phyloP scores from a whole-genome alignment of 208 protist genomes.

The Trypanosoma platydactyli region DNA sequence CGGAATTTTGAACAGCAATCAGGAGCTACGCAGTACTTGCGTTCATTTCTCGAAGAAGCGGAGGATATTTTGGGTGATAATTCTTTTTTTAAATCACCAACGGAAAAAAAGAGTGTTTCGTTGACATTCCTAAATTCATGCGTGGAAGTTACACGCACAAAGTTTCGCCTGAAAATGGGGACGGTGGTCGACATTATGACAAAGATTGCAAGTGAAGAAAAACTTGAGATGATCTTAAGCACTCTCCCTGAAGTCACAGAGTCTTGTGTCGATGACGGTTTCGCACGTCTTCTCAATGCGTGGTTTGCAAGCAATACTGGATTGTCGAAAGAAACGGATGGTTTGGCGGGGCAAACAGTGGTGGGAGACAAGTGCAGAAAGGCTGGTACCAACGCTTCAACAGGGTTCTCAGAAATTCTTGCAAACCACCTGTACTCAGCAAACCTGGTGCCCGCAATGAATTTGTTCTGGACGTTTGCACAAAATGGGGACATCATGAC shows the following conservation, averaged over 20 bases:
- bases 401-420: constrained; percentile 68
- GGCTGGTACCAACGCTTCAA: neutral
- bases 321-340: constrained; percentile 40
- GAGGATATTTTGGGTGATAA: constrained; percentile 49
- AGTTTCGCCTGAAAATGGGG: constrained; percentile 78
- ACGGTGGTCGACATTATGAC: constrained; percentile 37
- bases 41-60: constrained; percentile 55
- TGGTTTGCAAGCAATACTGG: constrained; percentile 72
- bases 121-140: constrained; percentile 84
- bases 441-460: constrained; percentile 50
- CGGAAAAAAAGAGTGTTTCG: constrained; percentile 54
- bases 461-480: constrained; percentile 78
- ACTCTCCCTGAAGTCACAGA: constrained; percentile 62
- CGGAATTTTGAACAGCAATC: constrained; percentile 19
- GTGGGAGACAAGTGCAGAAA: constrained; percentile 42
- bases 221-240: constrained; percentile 55
- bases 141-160: constrained; percentile 76
- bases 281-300: constrained; percentile 72
- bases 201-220: constrained; percentile 33
- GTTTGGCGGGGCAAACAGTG: constrained; percentile 42
- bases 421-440: constrained; percentile 62
- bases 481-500: constrained; percentile 65
- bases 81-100: constrained; percentile 37
- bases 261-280: constrained; percentile 81
- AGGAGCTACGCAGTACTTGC: constrained; percentile 52